These are phyloP conservation scores for Coprinopsis marcescibilis DNA, from an alignment of 768 basidiomycete genomes.

Conservation along the genomic window DNA sequence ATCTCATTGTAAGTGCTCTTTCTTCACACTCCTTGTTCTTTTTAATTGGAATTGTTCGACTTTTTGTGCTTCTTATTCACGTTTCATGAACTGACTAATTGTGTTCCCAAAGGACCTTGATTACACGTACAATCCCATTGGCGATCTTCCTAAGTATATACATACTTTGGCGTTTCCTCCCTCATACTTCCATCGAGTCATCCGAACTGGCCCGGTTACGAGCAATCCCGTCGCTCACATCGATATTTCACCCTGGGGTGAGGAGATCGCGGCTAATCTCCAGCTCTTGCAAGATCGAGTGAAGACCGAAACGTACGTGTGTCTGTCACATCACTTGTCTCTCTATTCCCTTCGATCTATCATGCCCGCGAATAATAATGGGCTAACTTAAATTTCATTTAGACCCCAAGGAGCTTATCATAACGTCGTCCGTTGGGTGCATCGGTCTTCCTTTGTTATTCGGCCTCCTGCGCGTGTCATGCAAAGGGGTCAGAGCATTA, in stretches of 20 bases:
- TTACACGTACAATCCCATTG: conserved; percentile 69
- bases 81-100: conserved; percentile 10
- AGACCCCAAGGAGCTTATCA: conserved; percentile 78
- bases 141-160: conserved; percentile 76
- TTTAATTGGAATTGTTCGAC: conserved; percentile 2
- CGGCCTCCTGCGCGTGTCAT: conserved; percentile 37
- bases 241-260: conserved; percentile 74
- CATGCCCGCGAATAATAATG: neutral
- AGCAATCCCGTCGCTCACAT: conserved; percentile 64
- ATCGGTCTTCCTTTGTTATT: conserved; percentile 72
- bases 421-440: conserved; percentile 81
- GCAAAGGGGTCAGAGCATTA: conserved; percentile 24
- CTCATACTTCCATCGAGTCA: conserved; percentile 84
- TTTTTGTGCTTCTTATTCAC: conserved; percentile 13
- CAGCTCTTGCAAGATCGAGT: conserved; percentile 75
- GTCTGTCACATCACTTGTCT: neutral
- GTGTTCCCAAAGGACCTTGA: conserved; percentile 62
- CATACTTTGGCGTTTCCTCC: conserved; percentile 79
- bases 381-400: conserved; percentile 10
- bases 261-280: conserved; percentile 66
- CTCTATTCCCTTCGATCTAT: neutral
- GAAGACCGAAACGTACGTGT: conserved; percentile 72
- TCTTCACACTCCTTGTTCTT: neutral
- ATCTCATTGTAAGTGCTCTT: conserved; percentile 63
- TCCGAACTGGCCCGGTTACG: conserved; percentile 51